Evolutionary conservation across 768 basidiomycete species (phyloP).

Genomic region (Mycena amicta): DNA sequence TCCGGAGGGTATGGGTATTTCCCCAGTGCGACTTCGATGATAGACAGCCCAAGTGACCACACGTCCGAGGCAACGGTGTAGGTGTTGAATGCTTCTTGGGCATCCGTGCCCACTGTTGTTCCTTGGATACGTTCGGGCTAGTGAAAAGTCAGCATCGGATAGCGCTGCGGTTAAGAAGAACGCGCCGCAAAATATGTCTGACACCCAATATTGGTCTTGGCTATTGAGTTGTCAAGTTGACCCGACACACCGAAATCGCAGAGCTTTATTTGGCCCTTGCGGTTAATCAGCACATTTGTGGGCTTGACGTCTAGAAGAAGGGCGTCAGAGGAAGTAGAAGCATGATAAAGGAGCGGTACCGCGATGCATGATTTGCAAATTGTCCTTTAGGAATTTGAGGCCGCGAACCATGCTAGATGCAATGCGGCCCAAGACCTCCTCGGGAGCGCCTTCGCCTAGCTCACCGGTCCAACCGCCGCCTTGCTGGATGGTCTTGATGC

Average conservation of each 20-base stretch:
- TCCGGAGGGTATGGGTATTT: conserved; percentile 97
- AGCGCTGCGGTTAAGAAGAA: conserved; percentile 4
- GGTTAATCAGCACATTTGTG: conserved; percentile 90
- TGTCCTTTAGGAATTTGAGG: conserved; percentile 93
- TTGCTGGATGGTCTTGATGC: conserved; percentile 29
- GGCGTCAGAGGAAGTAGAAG: conserved; percentile 7
- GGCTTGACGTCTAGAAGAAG: conserved; percentile 80
- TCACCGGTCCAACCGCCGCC: conserved; percentile 21
- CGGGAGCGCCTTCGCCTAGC: conserved; percentile 56
- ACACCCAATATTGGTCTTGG: conserved; percentile 98
- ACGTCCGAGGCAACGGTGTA: conserved; percentile 98
- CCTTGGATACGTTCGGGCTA: conserved; percentile 97
- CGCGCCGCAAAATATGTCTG: conserved; percentile 96
- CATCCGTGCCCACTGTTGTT: conserved; percentile 50
- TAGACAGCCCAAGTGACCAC: conserved; percentile 93
- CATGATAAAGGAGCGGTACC: too few relatives aligned
- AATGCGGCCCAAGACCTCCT: conserved; percentile 82
- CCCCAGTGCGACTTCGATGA: conserved; percentile 91
- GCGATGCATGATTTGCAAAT: conserved; percentile 77
- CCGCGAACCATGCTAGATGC: conserved; percentile 84
- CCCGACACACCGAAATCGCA: conserved; percentile 99
- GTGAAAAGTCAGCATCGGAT: conserved; percentile 2
- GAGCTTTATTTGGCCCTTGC: conserved; percentile 87
- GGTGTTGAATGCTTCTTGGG: conserved; percentile 78
- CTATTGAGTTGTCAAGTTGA: conserved; percentile 92